Evolutionary conservation across 768 basidiomycete species (phyloP).

Genomic region (Auriscalpium microsporum): DNA sequence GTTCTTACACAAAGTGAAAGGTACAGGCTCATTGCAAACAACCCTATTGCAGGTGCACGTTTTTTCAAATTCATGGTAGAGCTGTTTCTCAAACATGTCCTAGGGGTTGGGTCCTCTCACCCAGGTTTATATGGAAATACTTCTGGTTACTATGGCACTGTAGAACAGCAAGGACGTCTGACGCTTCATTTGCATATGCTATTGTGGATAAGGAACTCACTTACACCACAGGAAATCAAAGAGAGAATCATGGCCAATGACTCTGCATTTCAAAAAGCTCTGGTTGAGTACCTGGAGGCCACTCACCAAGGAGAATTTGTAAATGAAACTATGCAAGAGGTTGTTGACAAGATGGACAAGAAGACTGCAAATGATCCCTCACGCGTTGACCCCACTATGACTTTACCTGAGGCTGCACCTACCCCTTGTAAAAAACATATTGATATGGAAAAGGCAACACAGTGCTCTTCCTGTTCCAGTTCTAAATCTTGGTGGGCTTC

Average conservation of each 20-base stretch:
- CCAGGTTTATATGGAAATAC: slow-evolving; percentile 13
- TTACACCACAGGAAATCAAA: slow-evolving; percentile 14
- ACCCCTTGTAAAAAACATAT: too few relatives aligned
- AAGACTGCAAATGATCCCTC: neutral
- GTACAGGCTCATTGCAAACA: slow-evolving; percentile 1
- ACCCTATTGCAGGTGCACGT: slow-evolving; percentile 13
- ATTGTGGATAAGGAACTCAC: slow-evolving; percentile 7
- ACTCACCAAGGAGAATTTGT: slow-evolving; percentile 10
- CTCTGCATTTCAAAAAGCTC: slow-evolving; percentile 5
- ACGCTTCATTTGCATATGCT: slow-evolving; percentile 18
- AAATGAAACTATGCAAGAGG: neutral
- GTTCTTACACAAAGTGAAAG: neutral
- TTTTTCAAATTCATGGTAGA: slow-evolving; percentile 16
- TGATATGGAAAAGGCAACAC: too few relatives aligned
- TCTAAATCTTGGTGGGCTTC: neutral
- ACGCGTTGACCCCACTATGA: too few relatives aligned
- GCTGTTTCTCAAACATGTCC: slow-evolving; percentile 11
- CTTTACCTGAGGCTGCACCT: too few relatives aligned
- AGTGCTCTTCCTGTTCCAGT: too few relatives aligned
- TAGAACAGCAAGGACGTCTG: slow-evolving; percentile 1
- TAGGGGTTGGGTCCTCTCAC: neutral
- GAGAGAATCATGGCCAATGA: slow-evolving; percentile 8
- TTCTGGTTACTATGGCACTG: slow-evolving; percentile 15
- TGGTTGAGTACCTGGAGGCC: slow-evolving; percentile 10
- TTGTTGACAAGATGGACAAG: neutral